Conservation (phyloP, 768 basidiomycete species). For the Tylopilus subfusipes region DNA sequence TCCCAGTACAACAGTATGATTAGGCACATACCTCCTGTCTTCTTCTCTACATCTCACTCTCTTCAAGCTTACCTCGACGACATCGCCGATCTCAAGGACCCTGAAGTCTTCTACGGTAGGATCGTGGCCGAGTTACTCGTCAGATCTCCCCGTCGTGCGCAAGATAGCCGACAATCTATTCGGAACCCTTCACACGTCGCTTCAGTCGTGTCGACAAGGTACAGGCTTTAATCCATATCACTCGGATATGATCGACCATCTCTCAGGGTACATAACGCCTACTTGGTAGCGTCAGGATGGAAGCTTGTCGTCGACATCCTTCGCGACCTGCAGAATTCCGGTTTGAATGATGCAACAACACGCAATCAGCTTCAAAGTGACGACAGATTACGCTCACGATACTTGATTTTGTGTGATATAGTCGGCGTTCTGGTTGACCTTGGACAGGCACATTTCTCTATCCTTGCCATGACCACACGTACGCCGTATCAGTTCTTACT, state of each 20-base stretch:
- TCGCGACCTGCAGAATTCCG: constrained; percentile 50
- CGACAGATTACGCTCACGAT: constrained; percentile 49
- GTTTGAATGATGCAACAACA: constrained; percentile 50
- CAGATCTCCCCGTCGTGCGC: constrained; percentile 36
- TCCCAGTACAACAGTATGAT: constrained; percentile 67
- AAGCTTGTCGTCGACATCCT: constrained; percentile 62
- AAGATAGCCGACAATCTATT: constrained; percentile 27
- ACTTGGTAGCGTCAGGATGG: constrained; percentile 83
- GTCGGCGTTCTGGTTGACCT: constrained; percentile 57
- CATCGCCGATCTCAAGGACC: constrained; percentile 63
- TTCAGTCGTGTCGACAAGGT: constrained; percentile 59
- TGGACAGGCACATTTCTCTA: constrained; percentile 61
- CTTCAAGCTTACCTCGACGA: constrained; percentile 63
- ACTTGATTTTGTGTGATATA: constrained; percentile 63
- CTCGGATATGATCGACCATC: constrained; percentile 3
- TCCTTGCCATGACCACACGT: constrained; percentile 71
- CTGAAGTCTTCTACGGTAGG: constrained; percentile 54
- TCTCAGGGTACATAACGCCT: constrained; percentile 73
- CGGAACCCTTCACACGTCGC: constrained; percentile 53
- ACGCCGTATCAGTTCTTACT: constrained; percentile 26
- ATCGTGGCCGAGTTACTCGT: constrained; percentile 57
- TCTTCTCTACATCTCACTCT: constrained; percentile 10
- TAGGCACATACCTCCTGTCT: neutral
- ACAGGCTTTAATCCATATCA: constrained; percentile 10
- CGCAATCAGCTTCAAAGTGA: constrained; percentile 54